phyloP scores from a whole-genome alignment of 2,329 filamentous ascomycete genomes.

The Penicillium sp. region DNA sequence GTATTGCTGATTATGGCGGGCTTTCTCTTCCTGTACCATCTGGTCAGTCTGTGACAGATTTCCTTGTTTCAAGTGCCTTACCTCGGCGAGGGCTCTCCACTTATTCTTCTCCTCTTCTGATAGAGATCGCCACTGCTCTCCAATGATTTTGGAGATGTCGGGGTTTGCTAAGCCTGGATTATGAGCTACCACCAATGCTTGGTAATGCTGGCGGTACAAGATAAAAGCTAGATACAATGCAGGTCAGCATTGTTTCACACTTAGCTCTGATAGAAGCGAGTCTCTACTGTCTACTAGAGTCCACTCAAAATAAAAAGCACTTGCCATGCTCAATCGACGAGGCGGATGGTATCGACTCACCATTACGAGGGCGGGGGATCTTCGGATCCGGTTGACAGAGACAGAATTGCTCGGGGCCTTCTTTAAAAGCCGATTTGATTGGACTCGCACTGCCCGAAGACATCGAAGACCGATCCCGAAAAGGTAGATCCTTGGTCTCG shows the following conservation, averaged over 20 bases:
- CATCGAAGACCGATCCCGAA: constrained; percentile 27
- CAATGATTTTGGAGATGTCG: constrained; percentile 95
- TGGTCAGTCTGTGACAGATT: not conserved
- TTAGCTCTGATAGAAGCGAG: constrained; percentile 1
- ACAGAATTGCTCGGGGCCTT: constrained; percentile 52
- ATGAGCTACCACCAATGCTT: constrained; percentile 70
- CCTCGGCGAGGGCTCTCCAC: constrained; percentile 86
- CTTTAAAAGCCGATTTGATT: constrained; percentile 34
- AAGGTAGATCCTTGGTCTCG: constrained; percentile 19
- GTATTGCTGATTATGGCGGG: constrained; percentile 80
- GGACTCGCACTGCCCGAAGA: constrained; percentile 31
- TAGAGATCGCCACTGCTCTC: constrained; percentile 81
- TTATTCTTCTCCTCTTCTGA: constrained; percentile 66
- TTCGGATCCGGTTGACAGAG: constrained; percentile 66
- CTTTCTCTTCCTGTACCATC: constrained; percentile 67
- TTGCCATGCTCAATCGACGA: constrained; percentile 18
- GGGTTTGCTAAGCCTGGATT: constrained; percentile 90
- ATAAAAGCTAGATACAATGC: constrained; percentile 83
- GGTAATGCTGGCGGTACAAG: constrained; percentile 88
- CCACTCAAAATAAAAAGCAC: constrained; percentile 17
- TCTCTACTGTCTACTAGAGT: constrained; percentile 7
- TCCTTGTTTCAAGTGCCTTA: constrained; percentile 29
- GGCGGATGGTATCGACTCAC: constrained; percentile 44
- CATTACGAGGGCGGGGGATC: constrained; percentile 65
- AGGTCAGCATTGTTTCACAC: constrained; percentile 43